Base-by-base conservation (phyloP, 2,329 filamentous ascomycete species). In the Aspergillus sp. region DNA sequence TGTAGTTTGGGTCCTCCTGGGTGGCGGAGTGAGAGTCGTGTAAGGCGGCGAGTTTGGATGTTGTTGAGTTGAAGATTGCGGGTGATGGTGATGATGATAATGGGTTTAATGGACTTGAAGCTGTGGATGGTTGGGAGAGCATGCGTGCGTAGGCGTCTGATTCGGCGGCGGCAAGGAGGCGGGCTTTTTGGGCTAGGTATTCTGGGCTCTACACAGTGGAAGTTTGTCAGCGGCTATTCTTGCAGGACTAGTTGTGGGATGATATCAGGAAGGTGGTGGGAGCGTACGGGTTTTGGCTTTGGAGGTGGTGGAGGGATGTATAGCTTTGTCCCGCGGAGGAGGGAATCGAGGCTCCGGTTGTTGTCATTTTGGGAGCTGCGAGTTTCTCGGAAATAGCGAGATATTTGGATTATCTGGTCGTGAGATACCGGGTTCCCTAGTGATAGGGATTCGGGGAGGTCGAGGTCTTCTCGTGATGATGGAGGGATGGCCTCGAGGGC, bases 131-230 rank as follows among this genome's bases (percentile, higher is more conserved):
- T 61, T 31, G 27, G 8, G 88, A 87, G 51, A 89, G 77, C 87
- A 98, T 91, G 69, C 88, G 86, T 64, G 91, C 84, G 79, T 98
- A 99, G 52, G 86, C 83, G 60, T 89, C 86, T 64, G 87, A 84
- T 79, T 98, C 93, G 77, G 93, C 89, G 68, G 95, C 87, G 59
- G 84, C 86, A 62, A 91, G 90, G 19, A 99, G 85, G 15, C 88
- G 87, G 23, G 87, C 87, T 91, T 98, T 98, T 1, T 96, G 81
- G 6, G 88, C 89, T 73, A 91, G 90, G 78, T 93, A 98, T 76
- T 96, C 89, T 7, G 87, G 79, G 1, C 86, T 96, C 69, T 70
- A 35, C n/a, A 25, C 47, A 15, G 11, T 41, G 4, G 47, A 39
- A 3, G 11, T 23, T 31, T 59, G 37, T 44, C 27, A 31, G 21